A percentile compares a stretch with the other conserved stretches of the same genome.
phyloP scores from a whole-genome alignment of 1,139 yeast species.

The Magnusiomyces fungicola region DNA sequence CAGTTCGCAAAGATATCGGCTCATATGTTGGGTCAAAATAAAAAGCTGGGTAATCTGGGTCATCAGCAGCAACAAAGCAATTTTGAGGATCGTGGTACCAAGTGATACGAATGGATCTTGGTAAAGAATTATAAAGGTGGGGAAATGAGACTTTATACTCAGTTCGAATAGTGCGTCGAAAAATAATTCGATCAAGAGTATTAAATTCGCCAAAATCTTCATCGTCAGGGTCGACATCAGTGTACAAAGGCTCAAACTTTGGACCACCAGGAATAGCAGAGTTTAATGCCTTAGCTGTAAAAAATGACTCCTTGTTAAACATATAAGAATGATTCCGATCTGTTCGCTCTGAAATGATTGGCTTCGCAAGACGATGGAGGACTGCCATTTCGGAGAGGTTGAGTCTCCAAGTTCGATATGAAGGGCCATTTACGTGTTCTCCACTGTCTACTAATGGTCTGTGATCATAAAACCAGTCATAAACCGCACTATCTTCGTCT shows the following conservation, averaged over 20 bases:
- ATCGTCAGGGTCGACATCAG: conserved; percentile 54
- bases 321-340: conserved; percentile 58
- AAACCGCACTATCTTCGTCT: conserved; percentile 49
- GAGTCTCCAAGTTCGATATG: conserved; percentile 68
- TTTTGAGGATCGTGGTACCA: conserved; percentile 58
- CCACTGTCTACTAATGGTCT: conserved; percentile 60
- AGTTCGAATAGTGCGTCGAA: conserved; percentile 65
- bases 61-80: conserved; percentile 42
- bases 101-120: conserved; percentile 52
- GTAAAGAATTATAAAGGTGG: conserved; percentile 71
- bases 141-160: conserved; percentile 88
- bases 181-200: conserved; percentile 77
- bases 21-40: conserved; percentile 47
- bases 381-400: conserved; percentile 56
- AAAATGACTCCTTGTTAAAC: conserved; percentile 70
- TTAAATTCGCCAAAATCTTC: conserved; percentile 89
- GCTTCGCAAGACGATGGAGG: conserved; percentile 58
- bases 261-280: conserved; percentile 94
- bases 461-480: conserved; percentile 76
- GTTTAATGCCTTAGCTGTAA: conserved; percentile 86
- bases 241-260: conserved; percentile 81
- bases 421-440: conserved; percentile 58
- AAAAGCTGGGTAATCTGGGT: conserved; percentile 51
- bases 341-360: conserved; percentile 51
- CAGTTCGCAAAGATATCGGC: conserved; percentile 45